Evolutionary conservation across 768 basidiomycete species (phyloP), one percentile per base, ranked within the genome.

Genomic region (Chiua virens): DNA sequence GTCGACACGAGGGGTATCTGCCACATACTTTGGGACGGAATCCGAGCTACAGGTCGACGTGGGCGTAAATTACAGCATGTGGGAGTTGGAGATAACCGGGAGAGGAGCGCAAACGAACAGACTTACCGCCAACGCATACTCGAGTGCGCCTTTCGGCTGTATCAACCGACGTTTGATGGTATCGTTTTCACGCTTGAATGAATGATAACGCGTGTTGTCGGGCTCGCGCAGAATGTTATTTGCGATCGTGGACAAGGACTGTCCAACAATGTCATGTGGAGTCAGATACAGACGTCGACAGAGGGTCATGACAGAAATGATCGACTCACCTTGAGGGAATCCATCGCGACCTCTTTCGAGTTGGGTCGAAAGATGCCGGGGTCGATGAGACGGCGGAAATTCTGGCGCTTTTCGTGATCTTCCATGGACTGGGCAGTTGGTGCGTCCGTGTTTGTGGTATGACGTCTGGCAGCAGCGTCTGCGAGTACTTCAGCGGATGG

Each of bases 291-390:
- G 8, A 28, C 22, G n/a, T n/a, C n/a, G 15, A 44, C 22, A 30
- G 14, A 17, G 7, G 15, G 7, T 34, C 34, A 5, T 17, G 15
- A 15, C 34, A 34, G 34, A 34, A 34, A 34, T 17, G 34, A 17
- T 34, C 49, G 58, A 21, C 61, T 56, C 38, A 85, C 90, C 77
- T 82, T 82, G 57, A 92, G 71, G 49, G 87, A 78, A 50, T 78
- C 75, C 55, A 79, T 64, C 2, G 85, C 83, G 47, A 79, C 73
- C 44, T 78, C 79, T 55, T 78, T 79, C 13, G 84, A 66, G 64
- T 91, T 91, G 6, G 81, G 86, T 3, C 90, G 79, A 45, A 79
- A 60, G 58, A 92, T 91, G 14, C 87, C 89, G 40, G 88, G 88
- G 59, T 92, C 87, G 52, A 92, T 78, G 52, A 92, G 73, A 35